Base-by-base conservation (phyloP, 805 yeast genomes). In the Vanderwaltozyma tropicalis region DNA sequence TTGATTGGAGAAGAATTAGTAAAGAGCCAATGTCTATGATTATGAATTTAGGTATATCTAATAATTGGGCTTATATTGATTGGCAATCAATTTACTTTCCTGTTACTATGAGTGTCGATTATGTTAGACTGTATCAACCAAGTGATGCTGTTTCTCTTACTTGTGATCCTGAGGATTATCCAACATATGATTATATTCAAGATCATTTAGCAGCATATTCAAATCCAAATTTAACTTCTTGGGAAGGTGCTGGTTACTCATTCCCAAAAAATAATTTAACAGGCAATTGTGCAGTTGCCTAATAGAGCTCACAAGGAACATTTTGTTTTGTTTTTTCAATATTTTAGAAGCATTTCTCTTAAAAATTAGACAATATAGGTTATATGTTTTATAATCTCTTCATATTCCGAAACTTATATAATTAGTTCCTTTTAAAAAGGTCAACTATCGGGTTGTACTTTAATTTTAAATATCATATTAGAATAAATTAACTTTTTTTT, bases 11-110 rank as follows among this genome's bases (percentile, higher is more conserved):
- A 61, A 62, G 73, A 46, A 72, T 89, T 21, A 69, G 92, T 17
- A 80, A 81, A 57, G 98, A 89, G 56, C 97, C 97, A 46, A 87
- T 89, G 96, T 72, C 94, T 2, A 71, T 89, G 43, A 63, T 89
- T 46, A 53, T 89, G 68, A 89, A 89, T 59, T 63, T 89, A 63
- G 98, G 95, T 68, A 65, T 89, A 37, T 88, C 96, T 13, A 81
- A 79, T 52, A 81, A 77, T 42, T 89, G 97, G 97, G 84, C 92
- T 7, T 85, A 83, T 59, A 89, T 89, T 44, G 89, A 87, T 63
- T 89, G 96, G 96, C 75, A 77, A 31, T 66, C 77, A 4, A 66
- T 87, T 41, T 62, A 63, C 32, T 89, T 89, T 73, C 98, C 98
- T 2, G 73, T 72, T 12, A 69, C 73, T 1, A 67, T 88, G 78